Evolutionary conservation across 192 early-diverging fungal genomes (phyloP), one percentile per base, ranked within the genome.

Genomic region (Rhizophagus sp.): DNA sequence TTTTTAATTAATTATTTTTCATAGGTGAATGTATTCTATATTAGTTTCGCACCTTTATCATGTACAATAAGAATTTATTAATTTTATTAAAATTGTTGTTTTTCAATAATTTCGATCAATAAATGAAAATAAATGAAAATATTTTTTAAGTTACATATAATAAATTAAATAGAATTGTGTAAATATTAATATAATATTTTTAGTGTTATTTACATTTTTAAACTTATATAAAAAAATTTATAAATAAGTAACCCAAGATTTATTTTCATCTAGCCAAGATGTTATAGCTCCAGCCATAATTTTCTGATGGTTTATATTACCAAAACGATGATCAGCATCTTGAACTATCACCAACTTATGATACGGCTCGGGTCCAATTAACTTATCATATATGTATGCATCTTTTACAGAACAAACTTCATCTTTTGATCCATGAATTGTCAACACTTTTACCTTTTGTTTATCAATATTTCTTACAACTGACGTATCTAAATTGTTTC

Each of bases 351-450:
- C 36, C 3, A 80, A 30, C 41, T 75, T 44, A 68, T 82, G 75
- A 33, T 72, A 61, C 33, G 65, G 67, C 30, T 72, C 52, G 25
- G 65, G 67, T 22, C 79, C 74, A 36, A 90, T 81, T 22, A 82
- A 41, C 30, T 81, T 62, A 68, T 89, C 82, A 75, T 87, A 89
- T 25, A 81, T 81, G 67, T 81, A 86, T 33, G 83, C 84, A 75
- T 87, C 87, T 9, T 83, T 52, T 39, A 81, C 84, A 0, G 90
- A 89, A 25, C 88, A 87, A 4, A 86, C 78, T 4, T 80, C 68
- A 79, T 91, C 90, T 3, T 73, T 71, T n/a, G 69, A 79, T 6
- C 90, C 90, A 68, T 84, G 85, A 2, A 89, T 69, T 39, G 85
- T 89, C 27, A 91, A 82, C 7, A 90, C 86, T 73, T 75, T 82